phyloP scores from a whole-genome alignment of 768 basidiomycete species.

The Phaffia australis region DNA sequence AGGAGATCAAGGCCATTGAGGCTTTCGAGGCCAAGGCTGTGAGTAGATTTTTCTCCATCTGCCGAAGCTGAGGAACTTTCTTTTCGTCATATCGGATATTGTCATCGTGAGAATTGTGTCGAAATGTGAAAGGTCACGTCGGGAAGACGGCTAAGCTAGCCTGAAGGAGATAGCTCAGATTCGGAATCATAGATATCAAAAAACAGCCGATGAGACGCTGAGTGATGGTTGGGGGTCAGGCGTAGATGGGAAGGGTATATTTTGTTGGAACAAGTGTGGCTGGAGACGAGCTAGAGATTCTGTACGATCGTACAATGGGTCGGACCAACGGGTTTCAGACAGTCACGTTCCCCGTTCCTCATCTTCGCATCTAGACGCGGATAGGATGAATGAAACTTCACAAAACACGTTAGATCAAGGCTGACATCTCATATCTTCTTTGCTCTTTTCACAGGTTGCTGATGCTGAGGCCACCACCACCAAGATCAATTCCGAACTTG shows the following conservation, averaged over 20 bases:
- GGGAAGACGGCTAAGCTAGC: neutral
- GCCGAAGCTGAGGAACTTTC: neutral
- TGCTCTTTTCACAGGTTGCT: slow-evolving; percentile 50
- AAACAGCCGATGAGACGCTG: neutral
- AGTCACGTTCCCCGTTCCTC: neutral
- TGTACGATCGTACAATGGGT: too few relatives aligned
- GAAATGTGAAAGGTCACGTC: neutral
- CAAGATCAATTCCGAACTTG: slow-evolving; percentile 83
- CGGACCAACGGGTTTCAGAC: neutral
- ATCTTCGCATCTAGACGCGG: neutral
- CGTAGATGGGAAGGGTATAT: neutral
- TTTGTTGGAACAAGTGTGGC: too few relatives aligned
- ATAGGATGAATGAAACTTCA: neutral
- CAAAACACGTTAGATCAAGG: neutral
- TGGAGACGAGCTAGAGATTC: too few relatives aligned
- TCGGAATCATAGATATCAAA: neutral
- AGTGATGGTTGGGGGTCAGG: neutral
- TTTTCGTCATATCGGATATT: neutral
- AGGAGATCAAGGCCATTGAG: slow-evolving; percentile 89
- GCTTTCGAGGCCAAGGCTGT: slow-evolving; percentile 95
- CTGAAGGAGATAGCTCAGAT: neutral
- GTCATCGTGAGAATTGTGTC: too few relatives aligned
- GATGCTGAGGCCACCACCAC: slow-evolving; percentile 79
- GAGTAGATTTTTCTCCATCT: slow-evolving; percentile 34
- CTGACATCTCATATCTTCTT: neutral